A percentile compares a stretch with the other conserved stretches of the same genome.
Evolutionary conservation across 345 rosid species (phyloP).

Genomic region (Eucalyptus brandiana): DNA sequence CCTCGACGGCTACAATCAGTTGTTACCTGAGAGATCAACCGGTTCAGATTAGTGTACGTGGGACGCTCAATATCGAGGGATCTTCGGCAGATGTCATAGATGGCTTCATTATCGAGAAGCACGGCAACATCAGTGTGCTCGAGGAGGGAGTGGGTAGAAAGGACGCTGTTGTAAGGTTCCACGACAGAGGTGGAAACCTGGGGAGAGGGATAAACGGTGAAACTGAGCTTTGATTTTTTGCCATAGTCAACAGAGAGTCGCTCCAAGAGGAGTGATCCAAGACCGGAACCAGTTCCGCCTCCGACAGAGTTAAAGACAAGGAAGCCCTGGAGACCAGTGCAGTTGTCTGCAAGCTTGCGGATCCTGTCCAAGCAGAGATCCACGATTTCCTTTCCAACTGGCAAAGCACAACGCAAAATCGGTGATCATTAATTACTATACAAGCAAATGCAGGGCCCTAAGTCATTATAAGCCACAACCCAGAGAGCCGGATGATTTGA

Average conservation of each 20-base stretch:
- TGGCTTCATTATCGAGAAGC: constrained; percentile 2
- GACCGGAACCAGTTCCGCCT: constrained; percentile 13
- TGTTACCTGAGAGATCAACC: constrained; percentile 7
- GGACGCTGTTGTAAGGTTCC: constrained; percentile 4
- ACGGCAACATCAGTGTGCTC: constrained; percentile 8
- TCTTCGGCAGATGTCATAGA: constrained; percentile 8
- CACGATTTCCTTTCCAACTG: constrained; percentile 12
- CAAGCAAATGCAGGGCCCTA: neutral
- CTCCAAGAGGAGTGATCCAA: constrained; percentile 4
- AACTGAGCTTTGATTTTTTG: constrained; percentile 2
- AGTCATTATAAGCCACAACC: neutral
- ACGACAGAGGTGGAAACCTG: constrained; percentile 13
- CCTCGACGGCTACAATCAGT: neutral
- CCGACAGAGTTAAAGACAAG: constrained; percentile 9
- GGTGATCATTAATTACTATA: neutral
- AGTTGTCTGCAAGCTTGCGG: constrained; percentile 14
- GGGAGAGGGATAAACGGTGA: constrained; percentile 11
- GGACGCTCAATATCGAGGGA: constrained; percentile 14
- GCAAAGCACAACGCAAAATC: neutral
- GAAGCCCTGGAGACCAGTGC: constrained; percentile 15
- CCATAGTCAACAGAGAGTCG: neutral
- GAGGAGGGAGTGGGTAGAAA: constrained; percentile 5
- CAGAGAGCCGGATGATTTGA: neutral
- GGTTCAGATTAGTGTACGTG: constrained; percentile 9
- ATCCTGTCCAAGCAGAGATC: constrained; percentile 14